Base-by-base conservation (phyloP, 2,329 filamentous ascomycete genomes). In the Claviceps pazoutovae region DNA sequence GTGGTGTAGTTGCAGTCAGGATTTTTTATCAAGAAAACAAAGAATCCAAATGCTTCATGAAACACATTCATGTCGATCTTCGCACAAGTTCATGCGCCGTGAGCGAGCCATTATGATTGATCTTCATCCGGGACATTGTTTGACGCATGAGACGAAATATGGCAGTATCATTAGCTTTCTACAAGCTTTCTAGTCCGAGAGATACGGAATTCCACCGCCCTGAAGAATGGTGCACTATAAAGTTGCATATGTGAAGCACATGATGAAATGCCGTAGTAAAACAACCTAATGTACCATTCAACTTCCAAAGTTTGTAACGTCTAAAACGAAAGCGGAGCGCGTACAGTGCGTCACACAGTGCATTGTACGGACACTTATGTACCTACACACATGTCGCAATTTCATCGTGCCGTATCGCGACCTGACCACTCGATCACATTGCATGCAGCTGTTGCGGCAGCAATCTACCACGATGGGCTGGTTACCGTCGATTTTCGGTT, bases 401-500 rank as follows among this genome's bases (percentile, higher is more conserved):
- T 26, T 6, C 7, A 26, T 26, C 26, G 26, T 26, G 26, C 26
- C 26, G 7, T 26, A 26, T 34, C 30, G 30, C 30, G 30, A 34
- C 4, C 9, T 34, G 9, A 34, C 30, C 14, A n/a, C 16, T n/a
- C 19, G 19, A 46, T n/a, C 6, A n/a, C n/a, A 17, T 23, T 21
- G 42, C 30, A 45, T 44, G 3, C 36, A 50, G 26, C 21, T 17
- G 13, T 36, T 17, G 30, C 26, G 19, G 13, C 46, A 26, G 19
- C 26, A n/a, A 30, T 21, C 13, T 21, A 26, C 53, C 55, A 56
- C 57, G 54, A 82, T 82, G 78, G 78, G 78, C 58, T 81, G 76
- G 76, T 68, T 79, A 60, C 71, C 75, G 56, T 74, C 72, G 53
- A 69, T 79, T 54, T 74, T 78, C 56, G 65, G 75, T 59, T 68